A percentile compares a stretch with the other conserved stretches of the same genome.
Conservation (phyloP, 495 filamentous ascomycete genomes). For the Tuber calosporum region DNA sequence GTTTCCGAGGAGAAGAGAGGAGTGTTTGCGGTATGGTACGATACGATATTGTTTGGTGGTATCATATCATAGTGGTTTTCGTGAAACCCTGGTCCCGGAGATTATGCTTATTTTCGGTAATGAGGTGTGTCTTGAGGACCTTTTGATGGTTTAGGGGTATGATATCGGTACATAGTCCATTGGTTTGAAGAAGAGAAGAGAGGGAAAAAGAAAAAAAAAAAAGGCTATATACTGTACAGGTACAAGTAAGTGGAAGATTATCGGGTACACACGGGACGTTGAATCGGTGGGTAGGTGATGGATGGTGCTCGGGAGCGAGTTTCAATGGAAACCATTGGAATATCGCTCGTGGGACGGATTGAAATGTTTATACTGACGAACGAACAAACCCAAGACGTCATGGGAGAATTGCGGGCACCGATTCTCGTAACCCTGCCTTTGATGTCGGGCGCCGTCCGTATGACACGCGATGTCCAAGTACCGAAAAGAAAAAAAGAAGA, state of each 20-base stretch:
- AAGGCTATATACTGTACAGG: not conserved
- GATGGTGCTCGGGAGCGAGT: not conserved
- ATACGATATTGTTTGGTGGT: too few relatives aligned
- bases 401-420: not conserved
- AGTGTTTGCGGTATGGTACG: not conserved
- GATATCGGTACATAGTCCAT: not conserved
- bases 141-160: not conserved
- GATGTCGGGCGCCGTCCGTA: too few relatives aligned
- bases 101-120: not conserved
- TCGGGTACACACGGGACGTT: not conserved
- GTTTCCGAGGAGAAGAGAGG: not conserved
- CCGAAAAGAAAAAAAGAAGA: too few relatives aligned
- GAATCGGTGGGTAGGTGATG: not conserved
- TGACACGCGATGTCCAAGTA: too few relatives aligned
- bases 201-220: not conserved
- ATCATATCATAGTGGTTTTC: not conserved
- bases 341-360: slow-evolving; percentile 1
- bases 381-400: not conserved
- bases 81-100: not conserved
- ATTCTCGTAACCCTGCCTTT: not conserved
- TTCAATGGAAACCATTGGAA: not conserved
- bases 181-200: not conserved
- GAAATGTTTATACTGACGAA: not conserved
- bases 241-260: not conserved
- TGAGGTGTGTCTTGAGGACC: not conserved